phyloP scores from a whole-genome alignment of 2,329 filamentous ascomycete species.

The Arthrinium phaeospermum region DNA sequence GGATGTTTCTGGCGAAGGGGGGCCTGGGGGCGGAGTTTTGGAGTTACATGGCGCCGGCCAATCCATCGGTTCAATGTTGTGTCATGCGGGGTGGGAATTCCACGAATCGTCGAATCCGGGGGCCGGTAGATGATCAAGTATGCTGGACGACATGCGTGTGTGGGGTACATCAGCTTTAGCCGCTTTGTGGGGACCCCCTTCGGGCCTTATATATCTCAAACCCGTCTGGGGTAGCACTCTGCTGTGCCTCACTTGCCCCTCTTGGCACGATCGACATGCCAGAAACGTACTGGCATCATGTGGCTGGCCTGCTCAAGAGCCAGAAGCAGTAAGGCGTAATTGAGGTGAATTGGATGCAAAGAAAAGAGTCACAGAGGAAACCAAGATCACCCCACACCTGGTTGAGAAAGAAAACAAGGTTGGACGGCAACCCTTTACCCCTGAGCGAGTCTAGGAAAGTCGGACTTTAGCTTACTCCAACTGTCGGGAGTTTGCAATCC shows the following conservation, averaged over 20 bases:
- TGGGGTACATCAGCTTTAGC: slow-evolving; percentile 1
- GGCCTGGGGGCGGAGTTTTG: not conserved
- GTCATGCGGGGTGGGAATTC: not conserved
- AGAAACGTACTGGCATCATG: not conserved
- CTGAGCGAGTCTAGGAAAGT: not conserved
- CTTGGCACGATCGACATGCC: slow-evolving; percentile 12
- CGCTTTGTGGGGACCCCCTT: slow-evolving; percentile 1
- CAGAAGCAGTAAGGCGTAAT: not conserved
- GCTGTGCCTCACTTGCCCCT: not conserved
- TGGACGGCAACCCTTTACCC: not conserved
- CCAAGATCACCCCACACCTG: not conserved
- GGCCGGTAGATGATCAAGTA: not conserved
- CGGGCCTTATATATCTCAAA: not conserved
- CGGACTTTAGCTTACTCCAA: not conserved
- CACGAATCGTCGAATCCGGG: slow-evolving; percentile 9
- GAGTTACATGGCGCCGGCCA: slow-evolving; percentile 19
- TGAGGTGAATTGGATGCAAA: not conserved
- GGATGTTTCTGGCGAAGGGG: no score
- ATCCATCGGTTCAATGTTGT: slow-evolving; percentile 15
- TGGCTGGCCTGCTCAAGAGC: not conserved
- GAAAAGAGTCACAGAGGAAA: not conserved
- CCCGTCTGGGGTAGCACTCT: slow-evolving; percentile 11
- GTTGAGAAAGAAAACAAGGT: not conserved
- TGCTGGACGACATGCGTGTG: not conserved
- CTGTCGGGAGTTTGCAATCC: no score